phyloP scores from a whole-genome alignment of 2,329 filamentous ascomycete species.

The Colletotrichum filicis region DNA sequence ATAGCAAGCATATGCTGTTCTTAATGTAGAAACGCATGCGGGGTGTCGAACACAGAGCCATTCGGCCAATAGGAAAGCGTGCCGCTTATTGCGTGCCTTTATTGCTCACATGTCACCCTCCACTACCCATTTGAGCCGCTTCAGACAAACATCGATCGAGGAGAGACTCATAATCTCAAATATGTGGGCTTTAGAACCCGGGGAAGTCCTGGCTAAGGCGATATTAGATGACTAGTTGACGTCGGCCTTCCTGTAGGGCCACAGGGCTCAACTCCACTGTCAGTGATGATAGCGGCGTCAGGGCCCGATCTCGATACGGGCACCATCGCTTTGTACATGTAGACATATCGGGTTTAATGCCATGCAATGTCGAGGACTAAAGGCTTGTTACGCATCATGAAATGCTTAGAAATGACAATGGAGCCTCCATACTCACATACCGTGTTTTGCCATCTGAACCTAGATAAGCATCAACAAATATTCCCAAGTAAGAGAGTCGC shows the following conservation, averaged over 20 bases:
- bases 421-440: not conserved
- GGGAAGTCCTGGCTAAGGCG: not conserved
- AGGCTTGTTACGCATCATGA: not conserved
- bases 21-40: not conserved
- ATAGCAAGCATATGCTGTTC: not conserved
- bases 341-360: not conserved
- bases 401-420: not conserved
- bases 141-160: constrained; percentile 19
- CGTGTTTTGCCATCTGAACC: not conserved
- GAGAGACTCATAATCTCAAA: constrained; percentile 5
- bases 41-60: not conserved
- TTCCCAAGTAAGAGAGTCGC: not conserved
- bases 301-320: not conserved
- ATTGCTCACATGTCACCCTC: not conserved
- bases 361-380: not conserved
- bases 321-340: not conserved
- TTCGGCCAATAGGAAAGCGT: not conserved
- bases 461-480: not conserved
- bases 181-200: too few species aligned
- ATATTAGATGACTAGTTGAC: constrained; percentile 1
- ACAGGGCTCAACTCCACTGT: not conserved
- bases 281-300: not conserved
- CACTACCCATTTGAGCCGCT: constrained; percentile 12
- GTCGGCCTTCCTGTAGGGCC: not conserved
- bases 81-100: not conserved